Evolutionary conservation across 768 basidiomycete species (phyloP), one percentile per base, ranked within the genome.

Genomic region (Suillus discolor): DNA sequence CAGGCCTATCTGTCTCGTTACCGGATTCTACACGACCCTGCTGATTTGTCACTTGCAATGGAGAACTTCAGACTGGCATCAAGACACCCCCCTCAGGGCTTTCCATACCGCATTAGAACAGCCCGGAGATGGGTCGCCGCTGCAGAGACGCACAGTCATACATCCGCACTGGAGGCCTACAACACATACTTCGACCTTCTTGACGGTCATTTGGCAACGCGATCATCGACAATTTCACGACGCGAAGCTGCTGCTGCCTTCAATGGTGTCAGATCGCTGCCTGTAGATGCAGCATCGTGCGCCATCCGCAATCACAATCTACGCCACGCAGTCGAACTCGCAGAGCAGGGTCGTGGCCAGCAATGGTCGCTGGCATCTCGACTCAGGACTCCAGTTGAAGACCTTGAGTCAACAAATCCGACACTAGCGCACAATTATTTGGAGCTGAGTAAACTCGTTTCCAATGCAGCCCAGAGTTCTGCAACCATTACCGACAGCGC

Each of bases 301-400:
- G 75, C 74, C 23, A 63, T 71, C 49, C 39, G 9, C 20, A 9
- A 42, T 5, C n/a, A 44, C 15, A 57, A 68, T 31, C 34, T 28
- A 16, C 59, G 65, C 31, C 59, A 45, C 9, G 74, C 75, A 11
- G 23, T 74, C 1, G 73, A 75, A 63, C 73, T 74, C 66, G 51
- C 71, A 36, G 75, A 77, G 71, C 47, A 49, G 47, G 47, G 47
- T 2, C 47, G 47, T 49, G 47, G 71, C 8, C 63, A 75, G 15
- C 69, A 74, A 2, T 77, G 76, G 75, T 68, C 67, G n/a, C 72
- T 76, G 57, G 44, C 75, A 0, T 61, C 70, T 18, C 67, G 72
- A 25, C 71, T 75, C 12, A 69, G 68, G 1, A 69, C 71, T 6
- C 70, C 75, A 15, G 34, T 73, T 8, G 74, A 77, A 62, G 65